Base-by-base conservation (phyloP, 345 rosid species). In the Draba incana region DNA sequence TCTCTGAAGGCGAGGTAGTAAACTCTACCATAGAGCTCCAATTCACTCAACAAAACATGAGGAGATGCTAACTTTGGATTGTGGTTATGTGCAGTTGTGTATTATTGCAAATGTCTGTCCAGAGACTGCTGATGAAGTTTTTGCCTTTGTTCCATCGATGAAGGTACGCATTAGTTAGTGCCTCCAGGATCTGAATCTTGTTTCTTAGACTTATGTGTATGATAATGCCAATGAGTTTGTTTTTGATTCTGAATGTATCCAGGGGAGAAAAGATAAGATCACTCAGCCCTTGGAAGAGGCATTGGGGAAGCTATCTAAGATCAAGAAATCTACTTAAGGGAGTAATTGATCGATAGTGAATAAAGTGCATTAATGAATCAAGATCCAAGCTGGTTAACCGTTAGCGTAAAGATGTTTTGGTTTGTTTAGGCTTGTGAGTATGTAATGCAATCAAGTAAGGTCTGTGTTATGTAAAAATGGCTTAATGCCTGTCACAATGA, bases 1-100 rank as follows among this genome's bases (percentile, higher is more conserved):
- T 87, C 68, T 67, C 87, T 60, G 83, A 89, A 53, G 83, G 85
- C 69, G 98, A 91, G 97, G 99, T 91, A 84, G 51, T 31, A 16
- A 61, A 70, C 79, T 67, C 60, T 31, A 43, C 74, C 48, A 45
- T 43, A 55, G 43, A 54, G 64, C 12, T 52, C 74, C 60, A 43
- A 59, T 62, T 65, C 33, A 31, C 46, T 7, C 14, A 58, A 16
- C 38, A 23, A 45, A 38, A n/a, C 43, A 3, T 57, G 58, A 56
- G 69, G 62, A 50, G 20, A 59, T 69, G 8, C 58, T 72, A 75
- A 69, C 68, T n/a, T 8, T 49, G 53, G 35, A 25, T 72, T 69
- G 7, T 33, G 37, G 62, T 68, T 77, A 65, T 37, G 37, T 80
- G 81, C 81, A 91, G 99, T 81, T 94, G 49, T 83, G 86, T 73